These are phyloP conservation scores for Penicillium mononematosum DNA, from an alignment of 495 filamentous ascomycete genomes.

Conservation along the genomic window DNA sequence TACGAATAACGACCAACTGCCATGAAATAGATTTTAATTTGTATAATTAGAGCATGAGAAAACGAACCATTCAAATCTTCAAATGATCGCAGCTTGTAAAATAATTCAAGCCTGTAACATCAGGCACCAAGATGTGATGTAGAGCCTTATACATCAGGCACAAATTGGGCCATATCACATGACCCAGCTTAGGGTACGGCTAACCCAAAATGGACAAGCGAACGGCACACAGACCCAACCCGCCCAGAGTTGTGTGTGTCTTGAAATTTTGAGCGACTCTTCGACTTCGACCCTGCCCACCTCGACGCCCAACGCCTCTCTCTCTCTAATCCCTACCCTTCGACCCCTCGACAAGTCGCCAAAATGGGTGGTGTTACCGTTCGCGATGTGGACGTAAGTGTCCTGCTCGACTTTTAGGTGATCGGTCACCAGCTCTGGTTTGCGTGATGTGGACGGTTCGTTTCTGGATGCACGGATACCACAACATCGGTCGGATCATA, in stretches of 20 bases:
- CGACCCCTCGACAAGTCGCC: constrained; percentile 52
- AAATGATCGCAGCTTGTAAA: not conserved
- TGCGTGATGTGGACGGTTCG: constrained; percentile 23
- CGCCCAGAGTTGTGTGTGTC: constrained; percentile 38
- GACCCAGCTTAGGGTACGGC: constrained; percentile 43
- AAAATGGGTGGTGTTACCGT: constrained; percentile 85
- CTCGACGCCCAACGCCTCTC: constrained; percentile 43
- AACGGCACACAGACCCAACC: constrained; percentile 39
- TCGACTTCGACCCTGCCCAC: constrained; percentile 40
- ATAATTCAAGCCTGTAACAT: not conserved
- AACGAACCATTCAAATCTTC: not conserved
- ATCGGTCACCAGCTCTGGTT: constrained; percentile 25
- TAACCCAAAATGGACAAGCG: constrained; percentile 47
- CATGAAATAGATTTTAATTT: constrained; percentile 4
- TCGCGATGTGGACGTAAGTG: constrained; percentile 88
- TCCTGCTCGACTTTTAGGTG: constrained; percentile 24
- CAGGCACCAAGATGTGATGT: not conserved
- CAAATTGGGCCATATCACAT: constrained; percentile 15
- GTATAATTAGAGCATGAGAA: not conserved
- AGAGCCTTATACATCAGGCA: not conserved
- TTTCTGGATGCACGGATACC: constrained; percentile 21
- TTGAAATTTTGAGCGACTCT: constrained; percentile 44
- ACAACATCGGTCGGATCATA: constrained; percentile 10
- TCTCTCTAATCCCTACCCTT: constrained; percentile 37
- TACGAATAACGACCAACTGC: constrained; percentile 23